Evolutionary conservation across 164 flowering plant species (phyloP).

Genomic region (Cinnamomum micranthum): DNA sequence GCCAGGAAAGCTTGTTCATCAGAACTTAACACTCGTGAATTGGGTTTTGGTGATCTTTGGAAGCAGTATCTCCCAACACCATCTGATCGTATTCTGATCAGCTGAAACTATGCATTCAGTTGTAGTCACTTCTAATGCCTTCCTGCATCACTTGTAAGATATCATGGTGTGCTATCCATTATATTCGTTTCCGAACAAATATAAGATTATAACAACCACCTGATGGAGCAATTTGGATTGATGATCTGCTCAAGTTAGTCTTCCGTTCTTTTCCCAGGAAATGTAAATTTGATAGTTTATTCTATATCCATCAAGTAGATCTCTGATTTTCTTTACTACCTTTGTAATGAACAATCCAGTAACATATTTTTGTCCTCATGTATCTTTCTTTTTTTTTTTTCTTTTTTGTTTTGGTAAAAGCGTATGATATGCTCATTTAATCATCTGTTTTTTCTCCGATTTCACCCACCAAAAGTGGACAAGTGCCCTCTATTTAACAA

Average conservation of each 20-base stretch:
- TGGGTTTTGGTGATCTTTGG: slow-evolving; percentile 18
- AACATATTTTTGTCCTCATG: no score
- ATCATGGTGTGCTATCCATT: not conserved
- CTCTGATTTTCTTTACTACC: no score
- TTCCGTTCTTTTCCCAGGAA: not conserved
- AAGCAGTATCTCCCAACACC: slow-evolving; percentile 22
- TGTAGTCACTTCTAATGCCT: not conserved
- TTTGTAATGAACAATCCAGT: no score
- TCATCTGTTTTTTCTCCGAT: no score
- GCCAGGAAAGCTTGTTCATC: slow-evolving; percentile 19
- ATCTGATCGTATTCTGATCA: slow-evolving; percentile 18
- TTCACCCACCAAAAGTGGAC: no score
- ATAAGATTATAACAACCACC: not conserved
- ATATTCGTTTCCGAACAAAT: not conserved
- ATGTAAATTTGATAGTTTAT: no score
- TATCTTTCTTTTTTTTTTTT: no score
- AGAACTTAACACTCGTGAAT: not conserved
- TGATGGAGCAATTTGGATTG: not conserved
- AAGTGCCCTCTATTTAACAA: no score
- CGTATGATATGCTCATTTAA: no score
- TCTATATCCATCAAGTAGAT: no score
- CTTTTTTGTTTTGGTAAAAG: no score
- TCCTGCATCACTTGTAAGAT: not conserved
- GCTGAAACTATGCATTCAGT: slow-evolving; percentile 5
- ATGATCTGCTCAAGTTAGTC: not conserved